Evolutionary conservation across 2,329 filamentous ascomycete genomes (phyloP).

Genomic region (Xylariales sp.): DNA sequence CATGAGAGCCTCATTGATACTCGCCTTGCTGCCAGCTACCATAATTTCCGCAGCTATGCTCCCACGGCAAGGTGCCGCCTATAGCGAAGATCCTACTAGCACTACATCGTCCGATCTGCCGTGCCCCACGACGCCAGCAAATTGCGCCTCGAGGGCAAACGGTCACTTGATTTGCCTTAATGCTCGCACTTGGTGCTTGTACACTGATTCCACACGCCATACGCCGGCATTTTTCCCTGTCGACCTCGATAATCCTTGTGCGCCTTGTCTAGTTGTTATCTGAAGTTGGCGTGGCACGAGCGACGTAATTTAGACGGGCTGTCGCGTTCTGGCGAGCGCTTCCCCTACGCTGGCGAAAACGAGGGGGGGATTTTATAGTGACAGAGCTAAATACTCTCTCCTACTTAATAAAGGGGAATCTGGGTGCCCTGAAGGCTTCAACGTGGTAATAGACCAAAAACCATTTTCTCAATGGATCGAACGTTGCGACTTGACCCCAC

Average conservation of each 20-base stretch:
- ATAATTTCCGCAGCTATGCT: constrained; percentile 25
- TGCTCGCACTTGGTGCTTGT: constrained; percentile 38
- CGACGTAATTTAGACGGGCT: background rate
- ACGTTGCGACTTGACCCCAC: background rate
- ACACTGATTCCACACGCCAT: constrained; percentile 31
- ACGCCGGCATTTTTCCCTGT: constrained; percentile 39
- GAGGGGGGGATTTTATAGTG: no score
- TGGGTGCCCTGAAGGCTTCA: no score
- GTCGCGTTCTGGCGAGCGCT: background rate
- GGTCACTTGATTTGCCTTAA: constrained; percentile 38
- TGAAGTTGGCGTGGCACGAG: background rate
- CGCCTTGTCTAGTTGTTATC: constrained; percentile 28
- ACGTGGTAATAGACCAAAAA: no score
- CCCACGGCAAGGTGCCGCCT: constrained; percentile 19
- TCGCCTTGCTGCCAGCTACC: constrained; percentile 34
- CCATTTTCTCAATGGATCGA: no score
- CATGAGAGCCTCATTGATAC: constrained; percentile 34
- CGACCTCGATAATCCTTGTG: constrained; percentile 33
- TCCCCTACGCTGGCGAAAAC: no score
- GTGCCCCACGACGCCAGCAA: constrained; percentile 35
- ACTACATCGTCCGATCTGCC: constrained; percentile 26
- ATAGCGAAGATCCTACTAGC: constrained; percentile 16
- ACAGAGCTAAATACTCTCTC: background rate
- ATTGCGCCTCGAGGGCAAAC: constrained; percentile 29
- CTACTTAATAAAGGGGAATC: background rate